phyloP scores from a whole-genome alignment of 306 rosid species.

The Canavalia gladiata region DNA sequence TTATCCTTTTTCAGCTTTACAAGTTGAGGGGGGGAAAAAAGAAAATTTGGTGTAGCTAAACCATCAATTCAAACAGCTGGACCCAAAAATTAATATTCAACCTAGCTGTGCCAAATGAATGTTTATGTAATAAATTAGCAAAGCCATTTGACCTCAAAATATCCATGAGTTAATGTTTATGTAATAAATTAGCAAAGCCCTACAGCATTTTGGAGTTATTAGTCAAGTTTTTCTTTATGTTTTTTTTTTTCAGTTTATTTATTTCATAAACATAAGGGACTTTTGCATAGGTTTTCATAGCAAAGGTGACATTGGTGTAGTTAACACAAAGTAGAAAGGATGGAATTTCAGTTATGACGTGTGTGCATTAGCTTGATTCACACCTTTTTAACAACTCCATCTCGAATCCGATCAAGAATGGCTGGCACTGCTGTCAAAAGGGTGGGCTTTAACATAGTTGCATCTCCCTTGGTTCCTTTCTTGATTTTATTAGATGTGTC shows the following conservation, averaged over 20 bases:
- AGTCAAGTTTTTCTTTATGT: neutral
- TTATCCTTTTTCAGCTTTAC: neutral
- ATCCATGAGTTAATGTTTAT: neutral
- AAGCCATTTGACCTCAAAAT: neutral
- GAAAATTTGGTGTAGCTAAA: neutral
- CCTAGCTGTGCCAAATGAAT: neutral
- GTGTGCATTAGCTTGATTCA: neutral
- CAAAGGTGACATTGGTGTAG: neutral
- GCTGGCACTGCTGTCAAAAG: conserved; percentile 91
- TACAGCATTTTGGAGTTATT: neutral
- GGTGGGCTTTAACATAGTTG: conserved; percentile 76
- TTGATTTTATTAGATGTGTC: conserved; percentile 84
- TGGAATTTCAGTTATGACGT: neutral
- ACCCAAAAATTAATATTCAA: conserved; percentile 13
- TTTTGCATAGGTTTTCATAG: neutral
- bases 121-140: neutral
- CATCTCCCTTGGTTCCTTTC: conserved; percentile 97
- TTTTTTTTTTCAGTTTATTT: neutral
- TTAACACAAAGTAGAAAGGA: conserved; percentile 7
- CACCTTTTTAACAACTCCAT: conserved; percentile 88
- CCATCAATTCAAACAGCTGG: conserved; percentile 7
- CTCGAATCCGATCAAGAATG: conserved; percentile 87
- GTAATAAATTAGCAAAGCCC: neutral
- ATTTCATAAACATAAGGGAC: neutral
- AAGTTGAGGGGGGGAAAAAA: neutral